Evolutionary conservation across 768 basidiomycete species (phyloP), one percentile per base, ranked within the genome.

Genomic region (Suillus spraguei): DNA sequence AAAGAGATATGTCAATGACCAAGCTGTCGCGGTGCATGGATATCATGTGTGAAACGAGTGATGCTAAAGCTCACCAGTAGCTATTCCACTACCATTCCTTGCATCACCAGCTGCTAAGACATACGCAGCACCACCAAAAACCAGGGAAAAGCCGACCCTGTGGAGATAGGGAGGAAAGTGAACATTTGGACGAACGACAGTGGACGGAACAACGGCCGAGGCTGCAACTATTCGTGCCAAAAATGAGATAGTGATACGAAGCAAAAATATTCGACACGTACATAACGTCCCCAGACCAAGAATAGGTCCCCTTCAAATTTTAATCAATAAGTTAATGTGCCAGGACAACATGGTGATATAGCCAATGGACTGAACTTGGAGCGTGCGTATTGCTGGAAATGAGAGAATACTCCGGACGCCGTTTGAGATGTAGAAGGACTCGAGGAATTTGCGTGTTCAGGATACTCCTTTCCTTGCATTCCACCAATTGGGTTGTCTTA

Each of bases 1-100:
- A 22, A 80, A 68, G 39, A 82, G 74, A 63, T 82, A 82, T 39
- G 77, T 82, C 53, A 82, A 67, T n/a, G 80, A 80, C 80, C 80
- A 82, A 8, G 81, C 81, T 80, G 52, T 36, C 47, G 39, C 42
- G 61, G 50, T n/a, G 38, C 28, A 64, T 46, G 16, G 44, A 13
- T 6, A n/a, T 22, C 44, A 33, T 5, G 6, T n/a, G 59, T 20
- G 1, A n/a, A 41, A 42, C 24, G 39, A 14, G 22, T 33, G 14
- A 2, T 20, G 38, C 14, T 41, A 61, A 22, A 36, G 13, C 69
- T 38, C 28, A 68, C 73, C 73, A 20, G 73, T 83, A 22, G 77
- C 66, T 24, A 82, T 79, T 0, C 82, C 83, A 59, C 78, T 76
- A 1, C 83, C 83, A 60, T 84, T 83, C 35, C 76, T 69, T 36